These are phyloP conservation scores for Diaporthe citriasiana DNA, from an alignment of 2,329 filamentous ascomycete species.

Conservation along the genomic window DNA sequence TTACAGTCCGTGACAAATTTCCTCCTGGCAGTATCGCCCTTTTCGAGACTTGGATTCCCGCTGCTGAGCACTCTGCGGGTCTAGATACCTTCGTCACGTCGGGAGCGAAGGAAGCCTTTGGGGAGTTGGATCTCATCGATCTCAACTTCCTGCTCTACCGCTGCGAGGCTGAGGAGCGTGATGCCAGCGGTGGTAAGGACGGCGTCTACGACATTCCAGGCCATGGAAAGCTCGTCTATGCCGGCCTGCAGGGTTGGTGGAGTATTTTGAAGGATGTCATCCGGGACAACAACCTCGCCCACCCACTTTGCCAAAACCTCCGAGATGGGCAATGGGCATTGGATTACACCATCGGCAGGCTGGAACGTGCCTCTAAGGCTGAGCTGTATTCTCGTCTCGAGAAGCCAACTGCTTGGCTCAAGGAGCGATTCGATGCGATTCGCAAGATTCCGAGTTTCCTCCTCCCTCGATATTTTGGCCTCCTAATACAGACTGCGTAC, in stretches of 20 bases:
- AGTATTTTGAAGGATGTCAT: slow-evolving; percentile 89
- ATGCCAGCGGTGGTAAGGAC: slow-evolving; percentile 82
- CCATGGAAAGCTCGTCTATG: slow-evolving; percentile 89
- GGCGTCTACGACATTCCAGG: slow-evolving; percentile 92
- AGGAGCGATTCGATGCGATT: slow-evolving; percentile 87
- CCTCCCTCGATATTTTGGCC: slow-evolving; percentile 91
- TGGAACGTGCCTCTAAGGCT: slow-evolving; percentile 79
- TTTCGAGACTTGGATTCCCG: slow-evolving; percentile 96
- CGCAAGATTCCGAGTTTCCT: slow-evolving; percentile 89
- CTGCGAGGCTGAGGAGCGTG: slow-evolving; percentile 88
- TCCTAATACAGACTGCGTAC: slow-evolving; percentile 90
- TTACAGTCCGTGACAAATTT: slow-evolving; percentile 86
- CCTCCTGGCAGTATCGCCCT: slow-evolving; percentile 94
- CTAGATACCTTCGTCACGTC: slow-evolving; percentile 89
- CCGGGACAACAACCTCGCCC: slow-evolving; percentile 89
- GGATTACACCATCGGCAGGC: slow-evolving; percentile 85
- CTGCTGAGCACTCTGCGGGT: slow-evolving; percentile 84
- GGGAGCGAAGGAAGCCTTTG: slow-evolving; percentile 84
- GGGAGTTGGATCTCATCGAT: slow-evolving; percentile 80
- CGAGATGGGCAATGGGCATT: slow-evolving; percentile 92
- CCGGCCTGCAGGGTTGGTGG: slow-evolving; percentile 99
- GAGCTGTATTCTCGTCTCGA: slow-evolving; percentile 73
- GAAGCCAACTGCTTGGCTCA: slow-evolving; percentile 82
- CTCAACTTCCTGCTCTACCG: slow-evolving; percentile 94
- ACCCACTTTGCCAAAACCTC: slow-evolving; percentile 93